Conservation (phyloP, 2,329 filamentous ascomycete species). For the Fusarium sp. region DNA sequence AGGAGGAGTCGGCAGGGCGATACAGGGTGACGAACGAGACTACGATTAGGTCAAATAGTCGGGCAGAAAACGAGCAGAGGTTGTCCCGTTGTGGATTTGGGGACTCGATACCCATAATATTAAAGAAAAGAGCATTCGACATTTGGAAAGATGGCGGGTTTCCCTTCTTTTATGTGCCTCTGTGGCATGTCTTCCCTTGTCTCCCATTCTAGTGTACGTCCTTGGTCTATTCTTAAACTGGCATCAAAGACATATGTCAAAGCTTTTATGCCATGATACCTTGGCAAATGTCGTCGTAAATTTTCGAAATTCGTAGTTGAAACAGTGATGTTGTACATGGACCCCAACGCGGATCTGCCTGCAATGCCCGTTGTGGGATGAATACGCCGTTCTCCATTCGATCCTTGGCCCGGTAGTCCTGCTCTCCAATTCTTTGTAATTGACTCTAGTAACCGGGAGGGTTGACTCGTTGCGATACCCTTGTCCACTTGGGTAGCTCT, state of each 20-base stretch:
- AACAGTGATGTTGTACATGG: conserved; percentile 46
- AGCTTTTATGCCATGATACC: conserved; percentile 12
- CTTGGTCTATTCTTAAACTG: conserved; percentile 40
- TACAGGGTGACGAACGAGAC: conserved; percentile 62
- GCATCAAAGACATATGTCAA: conserved; percentile 9
- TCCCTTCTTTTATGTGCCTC: conserved; percentile 14
- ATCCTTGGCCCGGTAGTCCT: conserved; percentile 18
- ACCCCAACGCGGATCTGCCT: conserved; percentile 28
- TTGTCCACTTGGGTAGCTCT: conserved; percentile 93
- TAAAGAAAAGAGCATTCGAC: conserved; percentile 19
- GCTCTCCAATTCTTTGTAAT: conserved; percentile 14
- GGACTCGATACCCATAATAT: conserved; percentile 42
- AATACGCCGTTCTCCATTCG: conserved; percentile 38
- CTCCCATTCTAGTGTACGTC: conserved; percentile 3
- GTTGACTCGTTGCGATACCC: conserved; percentile 92
- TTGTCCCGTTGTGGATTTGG: conserved; percentile 13
- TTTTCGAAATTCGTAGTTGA: conserved; percentile 40
- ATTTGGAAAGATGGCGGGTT: conserved; percentile 15
- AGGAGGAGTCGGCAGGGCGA: conserved; percentile 84
- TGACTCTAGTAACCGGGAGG: conserved; percentile 83
- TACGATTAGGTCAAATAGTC: conserved; percentile 51
- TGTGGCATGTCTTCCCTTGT: conserved; percentile 1
- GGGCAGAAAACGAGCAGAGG: conserved; percentile 5
- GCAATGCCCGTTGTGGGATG: conserved; percentile 34
- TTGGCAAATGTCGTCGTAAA: conserved; percentile 29